Percentiles rank a stretch among this genome's conserved stretches.
These are phyloP conservation scores for Skeletonema tropicum DNA, from an alignment of 108 stramenopile species.

Conservation along the genomic window DNA sequence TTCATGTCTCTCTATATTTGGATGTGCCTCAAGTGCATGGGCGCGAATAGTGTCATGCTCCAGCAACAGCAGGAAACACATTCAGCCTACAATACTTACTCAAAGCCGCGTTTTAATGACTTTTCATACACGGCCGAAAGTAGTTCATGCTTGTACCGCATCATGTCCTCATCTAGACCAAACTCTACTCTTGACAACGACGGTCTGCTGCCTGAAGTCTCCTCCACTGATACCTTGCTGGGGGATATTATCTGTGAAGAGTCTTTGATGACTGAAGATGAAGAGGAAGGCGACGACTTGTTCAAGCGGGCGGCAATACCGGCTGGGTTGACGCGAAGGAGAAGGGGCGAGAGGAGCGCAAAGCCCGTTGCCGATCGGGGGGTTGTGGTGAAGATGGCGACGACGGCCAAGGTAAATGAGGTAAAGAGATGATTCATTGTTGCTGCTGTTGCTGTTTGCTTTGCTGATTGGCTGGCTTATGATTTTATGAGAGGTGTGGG, in stretches of 20 bases:
- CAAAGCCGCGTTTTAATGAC: not conserved
- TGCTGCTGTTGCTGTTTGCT: not conserved
- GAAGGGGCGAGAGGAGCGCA: not conserved
- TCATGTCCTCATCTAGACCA: not conserved
- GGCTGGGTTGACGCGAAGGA: not conserved
- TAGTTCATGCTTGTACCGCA: constrained; percentile 1
- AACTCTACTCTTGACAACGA: not conserved
- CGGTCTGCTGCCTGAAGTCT: not conserved
- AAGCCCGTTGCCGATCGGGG: not conserved
- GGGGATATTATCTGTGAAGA: not conserved
- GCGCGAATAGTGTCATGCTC: no score
- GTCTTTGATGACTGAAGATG: not conserved
- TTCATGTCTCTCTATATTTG: no score
- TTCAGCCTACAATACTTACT: not conserved
- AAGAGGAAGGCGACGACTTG: not conserved
- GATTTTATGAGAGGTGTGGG: not conserved
- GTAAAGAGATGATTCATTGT: not conserved
- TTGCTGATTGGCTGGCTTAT: not conserved
- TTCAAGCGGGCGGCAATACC: not conserved
- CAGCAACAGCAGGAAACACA: not conserved
- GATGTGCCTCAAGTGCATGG: no score
- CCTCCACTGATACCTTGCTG: not conserved
- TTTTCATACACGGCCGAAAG: constrained; percentile 1
- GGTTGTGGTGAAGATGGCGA: not conserved
- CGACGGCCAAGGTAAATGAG: not conserved